phyloP scores from a whole-genome alignment of 768 basidiomycete species.

The Austroboletus eburneus region DNA sequence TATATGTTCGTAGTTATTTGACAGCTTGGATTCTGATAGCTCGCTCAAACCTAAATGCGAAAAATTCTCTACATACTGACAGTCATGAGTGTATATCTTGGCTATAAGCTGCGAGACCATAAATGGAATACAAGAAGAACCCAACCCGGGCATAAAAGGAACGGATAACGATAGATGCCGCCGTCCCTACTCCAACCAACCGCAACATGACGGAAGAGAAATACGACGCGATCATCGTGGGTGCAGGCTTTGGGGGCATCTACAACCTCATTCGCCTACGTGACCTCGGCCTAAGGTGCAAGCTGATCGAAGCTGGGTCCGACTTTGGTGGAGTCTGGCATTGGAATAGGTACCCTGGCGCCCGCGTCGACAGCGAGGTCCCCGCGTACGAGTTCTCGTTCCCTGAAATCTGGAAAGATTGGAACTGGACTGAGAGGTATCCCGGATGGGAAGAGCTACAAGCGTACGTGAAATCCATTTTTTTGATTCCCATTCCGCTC shows the following conservation, averaged over 20 bases:
- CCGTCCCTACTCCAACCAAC: no score
- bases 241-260: no score
- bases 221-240: conserved; percentile 2
- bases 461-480: background rate
- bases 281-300: background rate
- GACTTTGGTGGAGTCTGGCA: background rate
- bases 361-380: background rate
- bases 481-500: no score
- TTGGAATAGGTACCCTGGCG: background rate
- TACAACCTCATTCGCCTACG: conserved; percentile 2
- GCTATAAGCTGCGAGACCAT: no score
- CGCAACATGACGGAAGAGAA: background rate
- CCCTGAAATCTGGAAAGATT: background rate
- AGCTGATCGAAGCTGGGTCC: background rate
- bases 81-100: no score
- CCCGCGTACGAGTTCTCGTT: background rate
- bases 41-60: no score
- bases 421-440: conserved; percentile 1
- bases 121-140: no score
- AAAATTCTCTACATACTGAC: no score
- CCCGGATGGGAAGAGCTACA: conserved; percentile 2
- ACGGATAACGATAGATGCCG: no score
- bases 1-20: no score
- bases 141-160: no score
- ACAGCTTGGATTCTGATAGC: no score